Evolutionary conservation across 2,329 filamentous ascomycete genomes (phyloP), one percentile per base, ranked within the genome.

Genomic region (Microdochium bolleyi): DNA sequence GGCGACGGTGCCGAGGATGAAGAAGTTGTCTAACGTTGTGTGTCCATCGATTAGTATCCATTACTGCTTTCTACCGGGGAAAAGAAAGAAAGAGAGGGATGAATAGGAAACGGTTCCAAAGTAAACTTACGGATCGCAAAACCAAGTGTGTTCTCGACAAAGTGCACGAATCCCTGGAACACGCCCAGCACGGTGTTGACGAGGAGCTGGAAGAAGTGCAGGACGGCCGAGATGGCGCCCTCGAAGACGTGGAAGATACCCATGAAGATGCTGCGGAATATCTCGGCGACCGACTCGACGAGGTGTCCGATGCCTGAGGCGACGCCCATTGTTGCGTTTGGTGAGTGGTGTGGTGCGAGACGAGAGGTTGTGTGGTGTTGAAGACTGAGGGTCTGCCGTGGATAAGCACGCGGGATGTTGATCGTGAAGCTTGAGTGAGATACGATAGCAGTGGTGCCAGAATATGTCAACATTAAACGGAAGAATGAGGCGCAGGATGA

Each of bases 71-170:
- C 22, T 21, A 3, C 24, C n/a, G 3, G 14, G 16, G 21, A 24
- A 57, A 49, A 58, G 56, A 21, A 21, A 34, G 9, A 24, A 24
- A 10, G 16, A 27, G 16, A 10, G 25, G 16, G 22, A 34, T 3
- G n/a, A 44, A 27, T 1, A n/a, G 2, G 41, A 8, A 37, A n/a
- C n/a, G n/a, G n/a, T n/a, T n/a, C n/a, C n/a, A n/a, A n/a, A n/a
- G n/a, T n/a, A 32, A 11, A 62, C 64, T 56, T 57, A 67, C 64
- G 61, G 41, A 67, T 55, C 3, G 63, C 63, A 46, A 67, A 66
- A 24, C 64, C 64, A 4, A 67, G 59, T 21, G 62, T 64, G 21
- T 62, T 60, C 55, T 66, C 64, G 46, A 67, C 54, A 48, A 66
- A 66, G 22, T 58, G 41, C 21, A 60, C 58, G 11, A 62, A 54